Base-by-base conservation (phyloP, 768 basidiomycete genomes). In the Auricularia heimuer region DNA sequence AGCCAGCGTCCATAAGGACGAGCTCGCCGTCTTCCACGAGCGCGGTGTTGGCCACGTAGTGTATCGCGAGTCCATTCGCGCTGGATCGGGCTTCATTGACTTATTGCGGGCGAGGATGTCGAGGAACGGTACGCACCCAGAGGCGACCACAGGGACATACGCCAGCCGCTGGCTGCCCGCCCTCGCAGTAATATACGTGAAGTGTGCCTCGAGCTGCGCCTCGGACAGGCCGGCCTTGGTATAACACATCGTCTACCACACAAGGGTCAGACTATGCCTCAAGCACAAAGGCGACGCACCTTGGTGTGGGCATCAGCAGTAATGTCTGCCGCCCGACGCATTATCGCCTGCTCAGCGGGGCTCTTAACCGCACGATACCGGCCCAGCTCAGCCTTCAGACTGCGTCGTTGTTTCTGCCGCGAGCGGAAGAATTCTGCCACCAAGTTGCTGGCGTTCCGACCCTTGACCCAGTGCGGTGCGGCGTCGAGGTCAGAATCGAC, bases 81-180 rank as follows among this genome's bases (percentile, higher is more conserved):
- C 93, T 95, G 65, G 33, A 29, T 29, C 29, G 29, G 29, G 29
- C 29, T 29, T 29, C 51, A 4, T 54, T 16, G 21, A 35, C 63
- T 66, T 4, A 60, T 54, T 34, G n/a, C 63, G 24, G 14, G 11
- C 21, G 11, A 33, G 37, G 61, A 51, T 14, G 3, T 45, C 37
- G 68, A 42, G 47, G 6, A 18, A 51, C 47, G 18, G 18, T 33
- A 68, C 65, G 67, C 74, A 91, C 90, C 97, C 97, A 1, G 93
- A 94, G 4, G 93, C 96, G 39, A 98, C 92, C 4, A 99, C 97
- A 12, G 97, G 97, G 1, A 99, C 95, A 72, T 99, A 99, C n/a
- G 97, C 95, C 61, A 86, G 84, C 47, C 95, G 83, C 70, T 93
- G 88, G 12, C 92, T 82, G 24, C 97, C 97, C 16, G 78, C 78